phyloP scores from a whole-genome alignment of 306 rosid species.

The Castanea mollissima region DNA sequence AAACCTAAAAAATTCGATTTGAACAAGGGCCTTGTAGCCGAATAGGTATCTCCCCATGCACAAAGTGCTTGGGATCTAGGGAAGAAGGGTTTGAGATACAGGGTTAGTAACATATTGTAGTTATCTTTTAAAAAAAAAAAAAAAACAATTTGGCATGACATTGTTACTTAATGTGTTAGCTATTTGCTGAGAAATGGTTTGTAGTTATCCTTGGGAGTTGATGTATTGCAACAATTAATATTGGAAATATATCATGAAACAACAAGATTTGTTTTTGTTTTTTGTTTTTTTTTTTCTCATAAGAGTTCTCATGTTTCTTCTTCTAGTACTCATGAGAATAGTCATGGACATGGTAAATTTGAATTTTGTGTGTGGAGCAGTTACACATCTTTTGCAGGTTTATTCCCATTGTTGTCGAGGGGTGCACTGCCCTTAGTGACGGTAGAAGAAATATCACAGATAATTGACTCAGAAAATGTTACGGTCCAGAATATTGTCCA shows the following conservation, averaged over 20 bases:
- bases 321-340: too few relatives aligned
- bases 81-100: too few relatives aligned
- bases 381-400: constrained; percentile 77
- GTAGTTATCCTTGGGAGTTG: not conserved
- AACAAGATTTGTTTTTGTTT: not conserved
- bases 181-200: not conserved
- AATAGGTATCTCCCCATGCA: too few relatives aligned
- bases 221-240: not conserved
- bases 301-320: too few relatives aligned
- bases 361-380: too few relatives aligned
- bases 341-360: too few relatives aligned
- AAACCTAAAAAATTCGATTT: not conserved
- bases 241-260: too few relatives aligned
- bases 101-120: too few relatives aligned
- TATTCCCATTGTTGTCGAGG: constrained; percentile 73
- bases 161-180: not conserved
- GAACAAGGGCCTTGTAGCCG: too few relatives aligned
- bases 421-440: constrained; percentile 63
- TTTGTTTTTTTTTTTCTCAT: too few relatives aligned
- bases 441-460: constrained; percentile 90
- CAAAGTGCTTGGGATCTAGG: too few relatives aligned
- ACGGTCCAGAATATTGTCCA: constrained; percentile 83
- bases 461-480: constrained; percentile 60
- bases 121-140: too few relatives aligned
- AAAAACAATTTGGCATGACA: not conserved